phyloP scores from a whole-genome alignment of 1,139 yeast species.

The Candida tropicalis region DNA sequence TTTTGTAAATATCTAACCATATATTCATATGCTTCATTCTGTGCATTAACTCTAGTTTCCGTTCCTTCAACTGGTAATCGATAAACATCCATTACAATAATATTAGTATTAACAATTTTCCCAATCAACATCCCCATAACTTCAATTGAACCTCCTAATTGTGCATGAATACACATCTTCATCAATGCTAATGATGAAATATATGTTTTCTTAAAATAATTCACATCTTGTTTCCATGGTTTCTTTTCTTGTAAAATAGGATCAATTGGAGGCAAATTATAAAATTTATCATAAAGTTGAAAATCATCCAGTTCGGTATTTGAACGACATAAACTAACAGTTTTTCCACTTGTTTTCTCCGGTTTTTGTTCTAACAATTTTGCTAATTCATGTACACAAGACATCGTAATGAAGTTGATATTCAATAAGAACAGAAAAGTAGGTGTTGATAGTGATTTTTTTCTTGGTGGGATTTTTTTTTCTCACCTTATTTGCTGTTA shows the following conservation, averaged over 20 bases:
- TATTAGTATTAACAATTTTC: conserved; percentile 55
- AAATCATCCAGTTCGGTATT: background rate
- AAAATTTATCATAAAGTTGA: conserved; percentile 9
- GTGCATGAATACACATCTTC: conserved; percentile 83
- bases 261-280: conserved; percentile 17
- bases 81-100: conserved; percentile 81
- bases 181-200: conserved; percentile 75
- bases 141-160: conserved; percentile 86
- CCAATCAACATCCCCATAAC: conserved; percentile 96
- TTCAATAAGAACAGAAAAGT: too few relatives aligned
- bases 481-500: too few relatives aligned
- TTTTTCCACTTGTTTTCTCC: background rate
- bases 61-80: conserved; percentile 95
- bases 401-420: conserved; percentile 7
- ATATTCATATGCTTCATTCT: conserved; percentile 90
- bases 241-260: conserved; percentile 19
- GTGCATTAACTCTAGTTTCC: conserved; percentile 93
- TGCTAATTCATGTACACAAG: conserved; percentile 14
- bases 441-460: background rate
- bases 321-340: conserved; percentile 8
- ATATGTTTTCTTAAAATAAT: conserved; percentile 65
- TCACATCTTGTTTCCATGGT: conserved; percentile 51
- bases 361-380: conserved; percentile 6
- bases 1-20: conserved; percentile 82
- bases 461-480: background rate